Percentiles rank a stretch among this genome's conserved stretches.
Conservation (phyloP, 2,329 filamentous ascomycete species). For the Emmonsiellopsis sp. region DNA sequence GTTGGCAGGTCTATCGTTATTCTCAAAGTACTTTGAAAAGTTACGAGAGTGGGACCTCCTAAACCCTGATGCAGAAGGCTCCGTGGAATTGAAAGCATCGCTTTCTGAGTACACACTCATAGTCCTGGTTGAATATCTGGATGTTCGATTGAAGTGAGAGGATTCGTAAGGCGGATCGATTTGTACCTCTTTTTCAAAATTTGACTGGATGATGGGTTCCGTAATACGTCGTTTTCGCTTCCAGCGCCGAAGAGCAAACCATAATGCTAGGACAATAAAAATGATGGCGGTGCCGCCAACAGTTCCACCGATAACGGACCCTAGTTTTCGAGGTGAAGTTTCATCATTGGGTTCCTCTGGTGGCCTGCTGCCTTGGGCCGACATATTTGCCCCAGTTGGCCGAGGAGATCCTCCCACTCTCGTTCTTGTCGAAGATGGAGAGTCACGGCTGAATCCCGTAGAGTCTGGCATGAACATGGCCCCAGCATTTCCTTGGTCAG, state of each 20-base stretch:
- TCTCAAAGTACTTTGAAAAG: not conserved
- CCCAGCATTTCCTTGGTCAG: not conserved
- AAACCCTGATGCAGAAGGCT: not conserved
- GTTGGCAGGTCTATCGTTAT: not conserved
- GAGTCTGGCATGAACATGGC: not conserved
- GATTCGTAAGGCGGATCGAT: not conserved
- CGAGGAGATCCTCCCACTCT: not conserved
- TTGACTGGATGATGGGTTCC: not conserved
- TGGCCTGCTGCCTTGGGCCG: not conserved
- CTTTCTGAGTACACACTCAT: not conserved
- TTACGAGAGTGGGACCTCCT: not conserved
- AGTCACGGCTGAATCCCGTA: not conserved
- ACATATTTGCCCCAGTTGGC: not conserved
- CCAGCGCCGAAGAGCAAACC: conserved; percentile 17
- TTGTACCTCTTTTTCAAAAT: not conserved
- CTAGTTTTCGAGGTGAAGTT: conserved; percentile 7
- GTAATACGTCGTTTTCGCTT: conserved; percentile 8
- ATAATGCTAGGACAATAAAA: conserved; percentile 17
- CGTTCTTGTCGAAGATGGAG: not conserved
- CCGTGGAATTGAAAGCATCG: not conserved
- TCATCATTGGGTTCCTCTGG: conserved; percentile 4
- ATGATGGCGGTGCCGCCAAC: conserved; percentile 20
- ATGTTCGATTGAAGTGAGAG: not conserved
- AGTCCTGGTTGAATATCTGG: not conserved
- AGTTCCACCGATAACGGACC: conserved; percentile 21